A percentile compares a stretch with the other conserved stretches of the same genome.
Evolutionary conservation across 2,329 filamentous ascomycete genomes (phyloP).

Genomic region (Colletotrichum simmondsii): DNA sequence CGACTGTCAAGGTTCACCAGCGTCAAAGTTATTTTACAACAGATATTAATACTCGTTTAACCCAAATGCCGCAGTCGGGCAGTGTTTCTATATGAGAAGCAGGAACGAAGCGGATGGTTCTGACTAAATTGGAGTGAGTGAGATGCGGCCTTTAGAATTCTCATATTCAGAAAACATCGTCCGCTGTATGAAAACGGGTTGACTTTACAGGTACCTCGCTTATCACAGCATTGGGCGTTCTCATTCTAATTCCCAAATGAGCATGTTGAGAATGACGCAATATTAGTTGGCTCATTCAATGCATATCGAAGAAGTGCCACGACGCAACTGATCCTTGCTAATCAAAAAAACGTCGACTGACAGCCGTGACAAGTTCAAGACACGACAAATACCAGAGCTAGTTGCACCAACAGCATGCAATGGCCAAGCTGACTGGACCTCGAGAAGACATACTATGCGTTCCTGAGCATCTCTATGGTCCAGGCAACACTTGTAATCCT

Average conservation of each 20-base stretch:
- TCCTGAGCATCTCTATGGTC: no score
- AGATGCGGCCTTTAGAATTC: no score
- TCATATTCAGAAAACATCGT: neutral
- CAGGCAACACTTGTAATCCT: fast-evolving
- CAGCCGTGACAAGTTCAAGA: neutral
- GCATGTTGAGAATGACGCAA: neutral
- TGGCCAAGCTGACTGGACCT: neutral
- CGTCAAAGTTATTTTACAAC: neutral
- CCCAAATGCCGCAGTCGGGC: neutral
- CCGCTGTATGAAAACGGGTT: no score
- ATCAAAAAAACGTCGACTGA: neutral
- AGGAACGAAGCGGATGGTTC: neutral
- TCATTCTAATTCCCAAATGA: neutral
- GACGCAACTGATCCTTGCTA: neutral
- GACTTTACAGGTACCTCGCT: neutral
- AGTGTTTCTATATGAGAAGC: neutral
- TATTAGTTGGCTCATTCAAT: no score
- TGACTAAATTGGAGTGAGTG: no score
- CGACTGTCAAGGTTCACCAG: neutral
- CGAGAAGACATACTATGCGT: neutral
- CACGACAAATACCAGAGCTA: neutral
- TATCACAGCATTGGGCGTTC: neutral
- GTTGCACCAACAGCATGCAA: neutral
- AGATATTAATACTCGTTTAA: neutral
- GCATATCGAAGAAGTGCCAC: no score